These are phyloP conservation scores for Claviceps quebecensis DNA, from an alignment of 2,329 filamentous ascomycete species.

Conservation along the genomic window DNA sequence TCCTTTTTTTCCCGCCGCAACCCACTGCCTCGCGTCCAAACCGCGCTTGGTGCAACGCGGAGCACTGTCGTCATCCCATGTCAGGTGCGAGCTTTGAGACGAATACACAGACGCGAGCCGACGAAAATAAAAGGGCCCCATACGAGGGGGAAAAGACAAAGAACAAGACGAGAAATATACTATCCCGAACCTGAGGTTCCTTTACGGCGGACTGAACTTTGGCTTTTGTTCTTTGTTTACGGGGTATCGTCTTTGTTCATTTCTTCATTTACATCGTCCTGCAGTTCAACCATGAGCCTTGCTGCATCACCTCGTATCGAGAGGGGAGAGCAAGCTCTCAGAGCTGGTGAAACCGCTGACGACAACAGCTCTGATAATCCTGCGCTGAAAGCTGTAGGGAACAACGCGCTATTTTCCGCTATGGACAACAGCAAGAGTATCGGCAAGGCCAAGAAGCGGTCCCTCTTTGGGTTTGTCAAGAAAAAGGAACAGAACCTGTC, in stretches of 20 bases:
- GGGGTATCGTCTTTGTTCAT: background rate
- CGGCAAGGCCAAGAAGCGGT: conserved; percentile 36
- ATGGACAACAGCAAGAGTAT: conserved; percentile 13
- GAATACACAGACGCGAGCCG: background rate
- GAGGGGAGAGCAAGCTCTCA: conserved; percentile 6
- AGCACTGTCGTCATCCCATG: conserved; percentile 5
- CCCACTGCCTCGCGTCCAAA: conserved; percentile 1
- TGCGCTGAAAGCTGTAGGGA: conserved; percentile 18
- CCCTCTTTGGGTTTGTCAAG: conserved; percentile 48
- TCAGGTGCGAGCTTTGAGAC: background rate
- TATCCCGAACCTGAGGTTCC: background rate
- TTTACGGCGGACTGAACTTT: background rate
- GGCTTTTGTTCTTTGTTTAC: background rate
- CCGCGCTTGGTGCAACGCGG: conserved; percentile 1
- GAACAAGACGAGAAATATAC: background rate
- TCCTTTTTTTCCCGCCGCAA: background rate
- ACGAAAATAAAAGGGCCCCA: background rate
- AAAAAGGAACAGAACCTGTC: conserved; percentile 36
- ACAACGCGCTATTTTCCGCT: conserved; percentile 14
- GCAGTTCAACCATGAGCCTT: conserved; percentile 16
- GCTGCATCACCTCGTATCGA: conserved; percentile 13
- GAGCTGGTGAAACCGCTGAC: conserved; percentile 12
- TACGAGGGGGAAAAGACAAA: background rate
- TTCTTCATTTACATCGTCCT: background rate
- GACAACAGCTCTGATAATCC: conserved; percentile 16